Evolutionary conservation across 306 rosid genomes (phyloP).

Genomic region (Macrotyloma uniflorum): DNA sequence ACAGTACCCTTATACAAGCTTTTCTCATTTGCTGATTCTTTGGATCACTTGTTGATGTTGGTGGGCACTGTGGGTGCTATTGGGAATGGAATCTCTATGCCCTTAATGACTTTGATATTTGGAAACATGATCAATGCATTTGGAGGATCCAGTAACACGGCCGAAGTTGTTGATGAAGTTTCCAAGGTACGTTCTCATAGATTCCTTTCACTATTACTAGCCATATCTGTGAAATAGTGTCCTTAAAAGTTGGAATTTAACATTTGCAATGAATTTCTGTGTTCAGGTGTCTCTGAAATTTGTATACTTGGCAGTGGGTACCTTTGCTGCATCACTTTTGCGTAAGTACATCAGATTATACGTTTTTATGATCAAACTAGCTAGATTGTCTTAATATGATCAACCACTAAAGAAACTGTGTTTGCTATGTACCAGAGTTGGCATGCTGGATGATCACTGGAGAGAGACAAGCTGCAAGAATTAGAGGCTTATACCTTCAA

Average conservation of each 20-base stretch:
- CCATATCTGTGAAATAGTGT: slow-evolving; percentile 8
- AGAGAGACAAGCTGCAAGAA: slow-evolving; percentile 85
- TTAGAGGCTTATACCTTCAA: slow-evolving; percentile 75
- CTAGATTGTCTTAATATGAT: slow-evolving; percentile 8
- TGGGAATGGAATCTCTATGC: slow-evolving; percentile 64
- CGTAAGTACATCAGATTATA: slow-evolving; percentile 55
- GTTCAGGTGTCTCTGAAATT: slow-evolving; percentile 63
- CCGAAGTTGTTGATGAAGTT: slow-evolving; percentile 56
- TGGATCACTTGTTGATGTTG: slow-evolving; percentile 66
- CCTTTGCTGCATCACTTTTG: slow-evolving; percentile 57
- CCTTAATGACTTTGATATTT: slow-evolving; percentile 66
- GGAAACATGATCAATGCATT: slow-evolving; percentile 71
- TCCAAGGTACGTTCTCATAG: slow-evolving; percentile 49
- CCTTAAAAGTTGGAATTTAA: background rate
- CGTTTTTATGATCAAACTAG: slow-evolving; percentile 14
- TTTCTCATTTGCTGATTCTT: slow-evolving; percentile 77
- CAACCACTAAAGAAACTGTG: background rate
- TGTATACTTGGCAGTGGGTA: slow-evolving; percentile 73
- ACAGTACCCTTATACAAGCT: slow-evolving; percentile 75
- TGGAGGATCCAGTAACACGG: slow-evolving; percentile 46
- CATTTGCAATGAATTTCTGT: slow-evolving; percentile 15
- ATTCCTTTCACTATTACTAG: background rate
- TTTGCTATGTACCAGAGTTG: slow-evolving; percentile 59
- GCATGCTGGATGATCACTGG: slow-evolving; percentile 93
- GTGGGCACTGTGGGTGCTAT: slow-evolving; percentile 65